Conservation (phyloP, 257 asterid species). For the Cinchona pubescens region DNA sequence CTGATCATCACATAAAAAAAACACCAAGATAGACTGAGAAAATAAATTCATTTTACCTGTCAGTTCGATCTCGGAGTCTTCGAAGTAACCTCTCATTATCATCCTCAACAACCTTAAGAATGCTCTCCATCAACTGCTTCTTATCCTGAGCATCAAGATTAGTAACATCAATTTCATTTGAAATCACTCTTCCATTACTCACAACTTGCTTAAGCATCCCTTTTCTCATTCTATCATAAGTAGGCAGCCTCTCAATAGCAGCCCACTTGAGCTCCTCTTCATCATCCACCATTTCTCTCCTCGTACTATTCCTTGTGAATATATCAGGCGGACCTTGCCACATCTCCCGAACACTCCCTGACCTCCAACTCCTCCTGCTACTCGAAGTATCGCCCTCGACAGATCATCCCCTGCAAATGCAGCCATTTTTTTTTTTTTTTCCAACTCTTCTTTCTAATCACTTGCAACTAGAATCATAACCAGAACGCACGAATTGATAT, state of each 20-base stretch:
- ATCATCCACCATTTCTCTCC: constrained; percentile 57
- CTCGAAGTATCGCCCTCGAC: constrained; percentile 41
- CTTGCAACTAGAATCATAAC: no score
- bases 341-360: constrained; percentile 64
- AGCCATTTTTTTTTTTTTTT: no score
- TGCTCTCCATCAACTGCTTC: constrained; percentile 60
- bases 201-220: constrained; percentile 61
- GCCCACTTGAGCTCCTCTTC: constrained; percentile 89
- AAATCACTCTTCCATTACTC: constrained; percentile 50
- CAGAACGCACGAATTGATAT: no score
- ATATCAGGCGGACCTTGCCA: constrained; percentile 64
- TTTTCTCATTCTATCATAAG: constrained; percentile 66
- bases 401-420: constrained; percentile 55
- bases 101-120: constrained; percentile 65
- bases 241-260: constrained; percentile 81
- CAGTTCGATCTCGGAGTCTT: constrained; percentile 68
- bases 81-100: constrained; percentile 64
- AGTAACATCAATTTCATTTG: constrained; percentile 55
- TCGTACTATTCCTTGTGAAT: constrained; percentile 54
- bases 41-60: constrained; percentile 60
- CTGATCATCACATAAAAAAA: not conserved
- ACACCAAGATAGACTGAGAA: not conserved
- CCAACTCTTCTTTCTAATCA: no score
- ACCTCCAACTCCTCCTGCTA: constrained; percentile 57
- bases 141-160: constrained; percentile 58